These are phyloP conservation scores for Penicillium brevicompactum DNA, from an alignment of 2,329 filamentous ascomycete species.

Conservation along the genomic window DNA sequence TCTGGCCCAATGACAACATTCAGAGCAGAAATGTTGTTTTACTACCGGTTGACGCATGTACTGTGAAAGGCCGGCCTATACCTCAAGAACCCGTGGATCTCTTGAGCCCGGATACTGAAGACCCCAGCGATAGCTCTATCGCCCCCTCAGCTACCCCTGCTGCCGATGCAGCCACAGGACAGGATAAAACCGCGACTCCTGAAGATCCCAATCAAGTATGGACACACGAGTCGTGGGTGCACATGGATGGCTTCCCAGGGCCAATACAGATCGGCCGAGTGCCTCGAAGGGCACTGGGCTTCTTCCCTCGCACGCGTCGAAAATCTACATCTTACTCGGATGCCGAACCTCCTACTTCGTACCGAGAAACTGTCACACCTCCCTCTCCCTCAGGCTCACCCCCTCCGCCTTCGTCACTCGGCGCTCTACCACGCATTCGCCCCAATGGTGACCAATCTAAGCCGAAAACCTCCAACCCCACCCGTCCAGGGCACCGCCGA, in stretches of 20 bases:
- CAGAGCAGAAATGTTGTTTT: conserved; percentile 80
- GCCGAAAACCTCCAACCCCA: conserved; percentile 23
- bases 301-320: conserved; percentile 87
- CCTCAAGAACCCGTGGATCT: conserved; percentile 32
- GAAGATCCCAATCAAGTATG: conserved; percentile 68
- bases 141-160: conserved; percentile 21
- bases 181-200: conserved; percentile 19
- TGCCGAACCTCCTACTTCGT: conserved; percentile 51
- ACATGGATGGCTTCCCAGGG: conserved; percentile 69
- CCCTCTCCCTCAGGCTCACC: conserved; percentile 29
- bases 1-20: conserved; percentile 92
- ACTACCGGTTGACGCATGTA: conserved; percentile 86
- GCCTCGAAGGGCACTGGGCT: conserved; percentile 77
- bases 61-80: conserved; percentile 71
- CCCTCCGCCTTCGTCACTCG: conserved; percentile 29
- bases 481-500: conserved; percentile 41
- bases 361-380: conserved; percentile 33
- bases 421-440: conserved; percentile 30
- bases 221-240: conserved; percentile 88
- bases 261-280: conserved; percentile 86
- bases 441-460: conserved; percentile 34
- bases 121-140: conserved; percentile 38
- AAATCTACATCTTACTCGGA: conserved; percentile 70
- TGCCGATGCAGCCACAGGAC: conserved; percentile 5
- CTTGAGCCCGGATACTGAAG: conserved; percentile 31